Evolutionary conservation across 768 basidiomycete species (phyloP).

Genomic region (Lactarius indigo): DNA sequence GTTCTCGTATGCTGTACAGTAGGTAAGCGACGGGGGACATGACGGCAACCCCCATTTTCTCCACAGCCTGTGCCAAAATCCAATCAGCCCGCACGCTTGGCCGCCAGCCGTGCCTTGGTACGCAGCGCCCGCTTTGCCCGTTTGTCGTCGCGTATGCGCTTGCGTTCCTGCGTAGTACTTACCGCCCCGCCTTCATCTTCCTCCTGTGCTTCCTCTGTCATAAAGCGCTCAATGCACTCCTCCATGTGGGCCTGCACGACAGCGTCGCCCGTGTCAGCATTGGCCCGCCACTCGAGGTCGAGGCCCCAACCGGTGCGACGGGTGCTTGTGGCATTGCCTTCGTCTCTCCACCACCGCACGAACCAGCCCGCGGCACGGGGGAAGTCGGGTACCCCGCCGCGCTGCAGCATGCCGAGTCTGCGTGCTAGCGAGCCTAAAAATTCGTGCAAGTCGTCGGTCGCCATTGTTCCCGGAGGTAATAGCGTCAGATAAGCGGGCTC

Average conservation of each 20-base stretch:
- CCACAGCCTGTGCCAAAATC: neutral
- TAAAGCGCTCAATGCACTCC: constrained; percentile 55
- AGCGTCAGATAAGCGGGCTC: constrained; percentile 69
- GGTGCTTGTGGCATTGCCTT: constrained; percentile 45
- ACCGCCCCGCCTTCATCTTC: constrained; percentile 53
- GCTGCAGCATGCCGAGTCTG: constrained; percentile 78
- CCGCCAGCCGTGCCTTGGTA: constrained; percentile 30
- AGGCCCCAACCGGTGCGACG: constrained; percentile 76
- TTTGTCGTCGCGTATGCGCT: constrained; percentile 44
- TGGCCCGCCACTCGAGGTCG: constrained; percentile 66
- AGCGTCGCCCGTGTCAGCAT: constrained; percentile 27
- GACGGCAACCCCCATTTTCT: neutral
- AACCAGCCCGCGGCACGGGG: constrained; percentile 76
- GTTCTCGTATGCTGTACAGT: neutral
- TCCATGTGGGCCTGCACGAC: constrained; percentile 68
- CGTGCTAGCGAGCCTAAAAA: constrained; percentile 69
- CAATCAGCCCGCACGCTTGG: constrained; percentile 8
- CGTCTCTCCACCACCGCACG: constrained; percentile 82
- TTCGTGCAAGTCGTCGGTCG: constrained; percentile 55
- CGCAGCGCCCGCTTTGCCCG: constrained; percentile 38
- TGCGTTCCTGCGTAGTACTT: constrained; percentile 71
- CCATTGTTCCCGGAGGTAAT: constrained; percentile 50
- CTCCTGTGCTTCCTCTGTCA: constrained; percentile 43
- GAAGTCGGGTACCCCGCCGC: constrained; percentile 70
- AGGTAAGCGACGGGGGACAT: neutral